Evolutionary conservation across 2,329 filamentous ascomycete genomes (phyloP).

Genomic region (Colletotrichum sp.): DNA sequence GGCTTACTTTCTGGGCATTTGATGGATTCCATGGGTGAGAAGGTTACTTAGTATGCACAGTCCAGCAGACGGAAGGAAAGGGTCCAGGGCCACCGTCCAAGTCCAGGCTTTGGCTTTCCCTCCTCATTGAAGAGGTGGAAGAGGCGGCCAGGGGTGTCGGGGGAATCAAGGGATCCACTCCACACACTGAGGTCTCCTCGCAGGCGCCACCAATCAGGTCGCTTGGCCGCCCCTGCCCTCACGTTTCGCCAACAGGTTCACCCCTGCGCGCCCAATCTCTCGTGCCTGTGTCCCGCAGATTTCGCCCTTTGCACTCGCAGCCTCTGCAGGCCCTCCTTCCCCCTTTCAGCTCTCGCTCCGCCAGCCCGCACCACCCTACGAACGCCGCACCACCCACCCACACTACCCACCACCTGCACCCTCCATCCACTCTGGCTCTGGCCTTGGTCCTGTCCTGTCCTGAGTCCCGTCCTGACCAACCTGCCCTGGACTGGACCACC

Average conservation of each 20-base stretch:
- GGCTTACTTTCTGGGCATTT: slow-evolving; percentile 2
- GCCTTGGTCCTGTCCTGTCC: neutral
- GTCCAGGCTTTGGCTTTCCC: neutral
- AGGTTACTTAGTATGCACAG: neutral
- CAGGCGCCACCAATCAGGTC: neutral
- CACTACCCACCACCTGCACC: neutral
- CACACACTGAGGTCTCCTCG: neutral
- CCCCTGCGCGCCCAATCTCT: slow-evolving; percentile 18
- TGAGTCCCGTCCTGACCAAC: neutral
- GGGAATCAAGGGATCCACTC: slow-evolving; percentile 19
- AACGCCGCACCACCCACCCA: neutral
- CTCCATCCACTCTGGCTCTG: neutral
- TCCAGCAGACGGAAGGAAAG: neutral
- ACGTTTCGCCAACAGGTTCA: slow-evolving; percentile 14
- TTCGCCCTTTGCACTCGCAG: neutral
- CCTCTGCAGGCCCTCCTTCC: neutral
- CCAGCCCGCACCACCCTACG: neutral
- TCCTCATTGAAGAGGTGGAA: too few species aligned
- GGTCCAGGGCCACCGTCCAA: neutral
- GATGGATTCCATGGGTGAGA: neutral
- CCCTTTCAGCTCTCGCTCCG: slow-evolving; percentile 17
- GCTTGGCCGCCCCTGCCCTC: neutral
- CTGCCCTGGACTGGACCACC: neutral
- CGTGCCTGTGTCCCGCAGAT: slow-evolving; percentile 22
- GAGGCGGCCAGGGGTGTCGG: slow-evolving; percentile 12